These are phyloP conservation scores for Microbotryomycetes sp. DNA, from an alignment of 1,284 basidiomycete genomes.

Conservation along the genomic window DNA sequence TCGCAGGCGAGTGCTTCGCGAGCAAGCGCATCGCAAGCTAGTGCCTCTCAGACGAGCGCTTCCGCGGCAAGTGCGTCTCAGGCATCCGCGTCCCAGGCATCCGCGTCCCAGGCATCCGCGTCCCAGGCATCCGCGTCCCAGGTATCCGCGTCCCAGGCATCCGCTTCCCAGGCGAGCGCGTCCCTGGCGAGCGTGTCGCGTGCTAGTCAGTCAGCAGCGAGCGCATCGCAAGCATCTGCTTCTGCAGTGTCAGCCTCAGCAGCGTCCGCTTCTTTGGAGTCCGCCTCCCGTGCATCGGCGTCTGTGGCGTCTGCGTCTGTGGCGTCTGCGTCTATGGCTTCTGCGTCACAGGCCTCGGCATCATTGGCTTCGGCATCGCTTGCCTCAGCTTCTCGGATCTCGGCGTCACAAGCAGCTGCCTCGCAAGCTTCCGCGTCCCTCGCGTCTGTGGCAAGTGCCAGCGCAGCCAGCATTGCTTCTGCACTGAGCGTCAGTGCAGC, in stretches of 20 bases:
- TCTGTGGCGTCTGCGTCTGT: no score
- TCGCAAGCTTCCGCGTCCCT: not conserved
- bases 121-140: not conserved
- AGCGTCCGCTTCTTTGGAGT: no score
- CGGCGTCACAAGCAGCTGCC: not conserved
- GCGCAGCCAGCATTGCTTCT: not conserved
- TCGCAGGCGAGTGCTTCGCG: no score
- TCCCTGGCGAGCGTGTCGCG: not conserved
- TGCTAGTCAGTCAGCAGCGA: not conserved
- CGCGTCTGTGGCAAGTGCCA: not conserved
- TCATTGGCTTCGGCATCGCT: not conserved
- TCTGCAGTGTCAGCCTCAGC: no score
- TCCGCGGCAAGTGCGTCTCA: not conserved
- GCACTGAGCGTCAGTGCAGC: not conserved
- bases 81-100: not conserved
- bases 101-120: not conserved
- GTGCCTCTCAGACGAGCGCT: not conserved
- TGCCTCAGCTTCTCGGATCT: not conserved
- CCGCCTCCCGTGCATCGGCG: no score
- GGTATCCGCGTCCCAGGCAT: not conserved
- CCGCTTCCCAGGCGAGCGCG: not conserved
- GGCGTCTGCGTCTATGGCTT: not conserved
- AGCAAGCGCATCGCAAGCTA: not conserved
- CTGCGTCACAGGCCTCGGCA: not conserved
- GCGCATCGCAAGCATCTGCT: no score